These are phyloP conservation scores for Oemleria cerasiformis DNA, from an alignment of 306 rosid species.

Conservation along the genomic window DNA sequence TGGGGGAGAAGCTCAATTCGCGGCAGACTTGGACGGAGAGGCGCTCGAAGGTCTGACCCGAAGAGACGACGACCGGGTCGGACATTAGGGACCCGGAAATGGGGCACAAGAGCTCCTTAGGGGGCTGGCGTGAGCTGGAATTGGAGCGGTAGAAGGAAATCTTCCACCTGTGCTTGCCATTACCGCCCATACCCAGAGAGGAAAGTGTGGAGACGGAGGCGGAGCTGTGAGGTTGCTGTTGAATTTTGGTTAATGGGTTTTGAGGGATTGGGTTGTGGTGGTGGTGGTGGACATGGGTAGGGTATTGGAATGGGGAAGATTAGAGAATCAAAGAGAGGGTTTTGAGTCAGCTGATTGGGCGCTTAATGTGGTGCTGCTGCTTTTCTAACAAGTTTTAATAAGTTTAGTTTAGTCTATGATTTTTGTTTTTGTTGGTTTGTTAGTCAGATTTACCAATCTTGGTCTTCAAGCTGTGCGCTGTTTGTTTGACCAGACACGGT, in stretches of 20 bases:
- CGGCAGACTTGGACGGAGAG: constrained; percentile 54
- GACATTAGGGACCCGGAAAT: constrained; percentile 69
- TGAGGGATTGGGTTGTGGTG: neutral
- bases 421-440: neutral
- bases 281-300: neutral
- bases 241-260: neutral
- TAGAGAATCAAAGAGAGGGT: neutral
- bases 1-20: constrained; percentile 47
- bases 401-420: neutral
- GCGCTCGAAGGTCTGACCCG: constrained; percentile 93
- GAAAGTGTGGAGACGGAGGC: neutral
- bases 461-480: neutral
- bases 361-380: neutral
- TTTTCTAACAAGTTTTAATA: neutral
- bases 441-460: neutral
- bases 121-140: constrained; percentile 41
- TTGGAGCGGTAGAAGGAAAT: constrained; percentile 59
- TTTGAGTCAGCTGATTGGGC: neutral
- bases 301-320: neutral
- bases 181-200: constrained; percentile 49
- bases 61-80: constrained; percentile 84
- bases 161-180: constrained; percentile 72
- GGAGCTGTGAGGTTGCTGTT: neutral
- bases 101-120: constrained; percentile 62
- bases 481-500: neutral